Evolutionary conservation across 2,329 filamentous ascomycete species (phyloP), one percentile per base, ranked within the genome.

Genomic region (Cryphonectria radicalis): DNA sequence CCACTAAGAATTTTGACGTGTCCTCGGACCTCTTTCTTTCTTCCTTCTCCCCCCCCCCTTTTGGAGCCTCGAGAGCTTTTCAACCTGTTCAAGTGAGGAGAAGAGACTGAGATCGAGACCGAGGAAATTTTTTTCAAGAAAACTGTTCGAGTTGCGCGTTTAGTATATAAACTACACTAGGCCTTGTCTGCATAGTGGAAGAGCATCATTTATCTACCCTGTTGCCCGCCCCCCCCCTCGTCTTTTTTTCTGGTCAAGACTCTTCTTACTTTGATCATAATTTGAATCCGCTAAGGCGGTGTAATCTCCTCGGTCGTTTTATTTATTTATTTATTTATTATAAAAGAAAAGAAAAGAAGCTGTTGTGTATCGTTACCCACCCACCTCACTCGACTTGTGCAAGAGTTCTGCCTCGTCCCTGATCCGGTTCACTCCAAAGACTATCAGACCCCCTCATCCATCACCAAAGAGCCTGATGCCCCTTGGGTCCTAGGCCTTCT

Each of bases 151-250:
- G 37, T n/a, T 46, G 62, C 14, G 11, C n/a, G 0, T 22, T 66
- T 35, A 50, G 40, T n/a, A 70, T 73, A 66, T 71, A 46, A 62
- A 66, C 46, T 67, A 46, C 42, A 50, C 35, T 25, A 22, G 6
- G 11, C 53, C 42, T 28, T 62, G 37, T 42, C 32, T 60, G 37
- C 25, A 28, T n/a, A 53, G 25, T 32, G 10, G 11, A 11, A 28
- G 17, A 35, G 46, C 28, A 40, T 13, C 57, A 28, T 42, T 22
- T n/a, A n/a, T 50, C 35, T 62, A 32, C 55, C 3, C 37, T n/a
- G 35, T 28, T 55, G 42, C 25, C 10, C 42, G 2, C 25, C 32
- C 32, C 32, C 32, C 3, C 32, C 32, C 32, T 28, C 28, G 1
- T 28, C 37, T 25, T 35, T 17, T 25, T 42, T 19, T 43, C 40